Evolutionary conservation across 495 filamentous ascomycete genomes (phyloP), one percentile per base, ranked within the genome.

Genomic region (Neurospora sp.): DNA sequence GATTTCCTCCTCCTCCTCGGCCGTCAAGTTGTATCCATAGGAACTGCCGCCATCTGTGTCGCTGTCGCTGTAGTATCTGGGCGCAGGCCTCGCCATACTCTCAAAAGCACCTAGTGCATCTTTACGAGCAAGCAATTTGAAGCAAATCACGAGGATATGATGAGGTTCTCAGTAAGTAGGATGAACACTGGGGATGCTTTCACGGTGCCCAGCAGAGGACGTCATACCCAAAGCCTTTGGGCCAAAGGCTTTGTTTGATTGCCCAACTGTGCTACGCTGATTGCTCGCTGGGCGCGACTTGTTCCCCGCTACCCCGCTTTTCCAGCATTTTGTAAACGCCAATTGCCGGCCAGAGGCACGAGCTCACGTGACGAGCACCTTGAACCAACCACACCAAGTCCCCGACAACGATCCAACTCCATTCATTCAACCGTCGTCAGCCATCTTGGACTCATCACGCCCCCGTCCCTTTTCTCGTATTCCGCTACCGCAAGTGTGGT

Each of bases 11-110:
- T 86, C 85, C 39, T 93, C 91, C 69, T 90, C 91, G 12, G 83
- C 80, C 0, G 89, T 88, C 73, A 93, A 89, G 71, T 93, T 90
- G 39, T 91, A 93, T 35, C 90, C 91, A 84, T 93, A 94, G 72
- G 53, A 65, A 35, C 53, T 65, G 31, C 14, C 7, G 16, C 27
- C 27, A 18, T 92, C 89, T 76, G 85, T 89, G 74, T 82, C 81
- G 73, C 69, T 78, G 70, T 85, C 83, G 70, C 74, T 77, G 48
- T 72, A 71, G 1, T 65, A 65, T 65, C 27, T 65, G 53, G 70
- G 27, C 41, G 70, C 42, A 35, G n/a, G 5, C 14, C n/a, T 68
- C 31, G 70, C 41, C 42, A 71, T 68, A 40, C 35, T 65, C 22
- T 35, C 53, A 18, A 16, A 3, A 7, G 53, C 27, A 65, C 0